These are phyloP conservation scores for Anastatica hierochuntica DNA, from an alignment of 345 rosid species.

Conservation along the genomic window DNA sequence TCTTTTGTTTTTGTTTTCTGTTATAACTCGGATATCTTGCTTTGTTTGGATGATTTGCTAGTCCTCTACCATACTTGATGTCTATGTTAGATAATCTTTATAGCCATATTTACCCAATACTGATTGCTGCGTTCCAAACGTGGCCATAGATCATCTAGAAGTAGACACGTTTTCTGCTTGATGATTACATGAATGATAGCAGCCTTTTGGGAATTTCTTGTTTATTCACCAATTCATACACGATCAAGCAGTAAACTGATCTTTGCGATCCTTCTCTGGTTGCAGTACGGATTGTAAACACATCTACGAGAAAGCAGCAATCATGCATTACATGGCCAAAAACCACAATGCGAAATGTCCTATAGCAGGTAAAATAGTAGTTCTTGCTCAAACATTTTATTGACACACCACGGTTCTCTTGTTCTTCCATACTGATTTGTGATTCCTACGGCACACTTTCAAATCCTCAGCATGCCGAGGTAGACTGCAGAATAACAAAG, in stretches of 20 bases:
- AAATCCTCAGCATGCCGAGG: conserved; percentile 54
- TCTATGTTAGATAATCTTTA: not conserved
- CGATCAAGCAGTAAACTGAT: not conserved
- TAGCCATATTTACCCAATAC: not conserved
- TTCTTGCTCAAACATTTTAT: not conserved
- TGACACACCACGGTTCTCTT: too few species aligned
- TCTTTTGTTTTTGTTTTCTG: not conserved
- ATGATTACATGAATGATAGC: not conserved
- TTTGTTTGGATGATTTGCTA: not conserved
- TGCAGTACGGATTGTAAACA: conserved; percentile 82
- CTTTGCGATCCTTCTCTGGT: conserved; percentile 13
- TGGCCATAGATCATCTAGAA: too few species aligned
- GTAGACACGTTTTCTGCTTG: not conserved
- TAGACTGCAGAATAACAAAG: conserved; percentile 34
- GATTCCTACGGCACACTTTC: not conserved
- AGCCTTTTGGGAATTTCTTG: not conserved
- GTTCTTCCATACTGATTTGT: conserved; percentile 14
- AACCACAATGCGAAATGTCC: conserved; percentile 43
- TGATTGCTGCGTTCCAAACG: too few species aligned
- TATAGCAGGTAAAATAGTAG: conserved; percentile 44
- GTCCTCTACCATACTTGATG: not conserved
- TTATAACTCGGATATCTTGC: not conserved
- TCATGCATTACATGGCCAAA: conserved; percentile 40
- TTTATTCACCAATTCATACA: not conserved
- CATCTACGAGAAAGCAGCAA: conserved; percentile 52